Percentiles rank a stretch among this genome's conserved stretches.
Evolutionary conservation across 73 alveolate species (phyloP).

Genomic region (Uronychia setigera): DNA sequence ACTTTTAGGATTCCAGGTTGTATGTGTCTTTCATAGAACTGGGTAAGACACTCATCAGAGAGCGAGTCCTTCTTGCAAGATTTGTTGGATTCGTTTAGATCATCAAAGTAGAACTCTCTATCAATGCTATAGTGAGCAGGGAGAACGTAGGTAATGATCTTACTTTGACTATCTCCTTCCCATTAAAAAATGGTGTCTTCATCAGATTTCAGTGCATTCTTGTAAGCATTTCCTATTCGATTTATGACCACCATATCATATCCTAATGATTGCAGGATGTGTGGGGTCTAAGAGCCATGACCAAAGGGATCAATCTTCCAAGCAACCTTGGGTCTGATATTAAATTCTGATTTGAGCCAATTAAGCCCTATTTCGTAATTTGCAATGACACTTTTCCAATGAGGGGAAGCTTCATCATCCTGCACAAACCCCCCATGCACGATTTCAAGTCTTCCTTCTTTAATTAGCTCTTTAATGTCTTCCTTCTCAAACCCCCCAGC

Average conservation of each 20-base stretch:
- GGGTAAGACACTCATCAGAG: background rate
- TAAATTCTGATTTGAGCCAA: slow-evolving; percentile 55
- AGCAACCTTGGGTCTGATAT: slow-evolving; percentile 31
- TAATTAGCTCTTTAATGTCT: slow-evolving; percentile 35
- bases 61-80: background rate
- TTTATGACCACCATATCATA: slow-evolving; percentile 49
- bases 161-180: slow-evolving; percentile 20
- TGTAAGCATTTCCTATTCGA: slow-evolving; percentile 39
- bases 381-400: slow-evolving; percentile 30
- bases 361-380: slow-evolving; percentile 58
- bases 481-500: slow-evolving; percentile 4
- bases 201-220: background rate
- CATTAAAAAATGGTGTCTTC: slow-evolving; percentile 13
- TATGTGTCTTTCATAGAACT: background rate
- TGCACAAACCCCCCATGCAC: slow-evolving; percentile 58
- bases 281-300: slow-evolving; percentile 65
- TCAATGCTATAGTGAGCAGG: slow-evolving; percentile 16
- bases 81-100: background rate
- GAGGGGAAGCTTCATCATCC: slow-evolving; percentile 70
- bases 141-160: background rate
- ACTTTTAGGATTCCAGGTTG: background rate
- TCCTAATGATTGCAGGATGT: slow-evolving; percentile 45
- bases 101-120: slow-evolving; percentile 5
- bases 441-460: slow-evolving; percentile 59
- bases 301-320: slow-evolving; percentile 79